Evolutionary conservation across 2,329 filamentous ascomycete genomes (phyloP).

Genomic region (Aspergillus udagawae): DNA sequence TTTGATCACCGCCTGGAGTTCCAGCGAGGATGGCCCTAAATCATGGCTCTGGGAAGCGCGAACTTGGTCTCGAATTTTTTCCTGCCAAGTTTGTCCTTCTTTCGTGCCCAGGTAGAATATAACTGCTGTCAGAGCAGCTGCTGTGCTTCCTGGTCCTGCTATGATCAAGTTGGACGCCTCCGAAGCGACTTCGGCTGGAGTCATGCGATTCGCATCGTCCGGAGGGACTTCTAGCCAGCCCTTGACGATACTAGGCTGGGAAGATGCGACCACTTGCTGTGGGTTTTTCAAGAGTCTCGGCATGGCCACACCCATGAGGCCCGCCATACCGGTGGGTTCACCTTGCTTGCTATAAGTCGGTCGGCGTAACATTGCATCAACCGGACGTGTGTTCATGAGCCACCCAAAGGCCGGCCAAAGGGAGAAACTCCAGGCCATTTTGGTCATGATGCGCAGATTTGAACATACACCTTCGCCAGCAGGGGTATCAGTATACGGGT

Average conservation of each 20-base stretch:
- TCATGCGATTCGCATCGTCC: constrained; percentile 12
- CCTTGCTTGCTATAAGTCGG: constrained; percentile 1
- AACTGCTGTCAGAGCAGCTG: constrained; percentile 13
- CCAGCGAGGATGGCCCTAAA: background rate
- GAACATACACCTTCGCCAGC: constrained; percentile 3
- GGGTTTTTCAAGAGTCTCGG: constrained; percentile 6
- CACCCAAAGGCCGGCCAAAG: constrained; percentile 13
- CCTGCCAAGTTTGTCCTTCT: constrained; percentile 14
- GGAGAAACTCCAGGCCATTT: constrained; percentile 14
- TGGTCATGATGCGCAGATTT: constrained; percentile 8
- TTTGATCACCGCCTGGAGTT: constrained; percentile 16
- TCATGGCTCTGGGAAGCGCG: background rate
- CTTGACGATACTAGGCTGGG: constrained; percentile 13
- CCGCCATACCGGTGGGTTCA: constrained; percentile 2
- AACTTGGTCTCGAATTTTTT: constrained; percentile 7
- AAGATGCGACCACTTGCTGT: background rate
- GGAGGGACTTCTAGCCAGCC: constrained; percentile 12
- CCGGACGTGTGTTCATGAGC: constrained; percentile 12
- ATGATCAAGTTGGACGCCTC: constrained; percentile 15
- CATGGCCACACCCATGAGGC: constrained; percentile 4
- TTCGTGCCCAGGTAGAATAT: constrained; percentile 11
- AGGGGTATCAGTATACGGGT: constrained; percentile 11
- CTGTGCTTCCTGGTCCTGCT: constrained; percentile 16
- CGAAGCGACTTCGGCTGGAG: constrained; percentile 5
- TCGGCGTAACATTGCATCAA: constrained; percentile 3